phyloP scores from a whole-genome alignment of 2,329 filamentous ascomycete species.

The Neonectria coccinea region DNA sequence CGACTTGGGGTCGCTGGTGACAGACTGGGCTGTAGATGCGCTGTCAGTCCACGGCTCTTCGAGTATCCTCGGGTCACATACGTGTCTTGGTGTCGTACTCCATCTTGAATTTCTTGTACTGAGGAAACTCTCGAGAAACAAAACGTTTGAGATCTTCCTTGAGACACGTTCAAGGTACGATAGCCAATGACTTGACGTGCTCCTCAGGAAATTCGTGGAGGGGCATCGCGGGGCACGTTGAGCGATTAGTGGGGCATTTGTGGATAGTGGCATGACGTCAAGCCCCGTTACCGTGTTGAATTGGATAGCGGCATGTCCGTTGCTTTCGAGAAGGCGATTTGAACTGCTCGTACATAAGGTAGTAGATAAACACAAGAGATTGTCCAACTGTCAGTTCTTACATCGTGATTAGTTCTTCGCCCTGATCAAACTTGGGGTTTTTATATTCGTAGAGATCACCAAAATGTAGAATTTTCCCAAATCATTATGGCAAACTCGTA shows the following conservation, averaged over 20 bases:
- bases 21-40: slow-evolving; percentile 72
- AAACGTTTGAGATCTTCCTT: slow-evolving; percentile 23
- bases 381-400: background rate
- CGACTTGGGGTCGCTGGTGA: slow-evolving; percentile 83
- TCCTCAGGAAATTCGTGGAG: slow-evolving; percentile 36
- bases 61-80: slow-evolving; percentile 55
- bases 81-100: slow-evolving; percentile 80
- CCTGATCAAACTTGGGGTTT: too few relatives aligned
- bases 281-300: slow-evolving; percentile 35
- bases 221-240: slow-evolving; percentile 46
- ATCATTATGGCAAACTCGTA: slow-evolving; percentile 20
- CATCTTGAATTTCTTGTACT: slow-evolving; percentile 60
- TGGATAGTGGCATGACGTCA: slow-evolving; percentile 45
- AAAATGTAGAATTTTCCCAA: background rate
- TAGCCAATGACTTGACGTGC: slow-evolving; percentile 20
- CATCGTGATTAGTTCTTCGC: background rate
- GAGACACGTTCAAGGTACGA: slow-evolving; percentile 14
- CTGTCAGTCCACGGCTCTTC: slow-evolving; percentile 29
- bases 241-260: slow-evolving; percentile 36
- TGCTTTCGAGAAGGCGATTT: background rate
- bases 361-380: background rate
- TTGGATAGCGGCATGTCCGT: slow-evolving; percentile 33
- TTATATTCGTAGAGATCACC: background rate
- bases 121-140: background rate
- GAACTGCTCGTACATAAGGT: background rate